Evolutionary conservation across 2,329 filamentous ascomycete genomes (phyloP), one percentile per base, ranked within the genome.

Genomic region (Penicillium crustosum): DNA sequence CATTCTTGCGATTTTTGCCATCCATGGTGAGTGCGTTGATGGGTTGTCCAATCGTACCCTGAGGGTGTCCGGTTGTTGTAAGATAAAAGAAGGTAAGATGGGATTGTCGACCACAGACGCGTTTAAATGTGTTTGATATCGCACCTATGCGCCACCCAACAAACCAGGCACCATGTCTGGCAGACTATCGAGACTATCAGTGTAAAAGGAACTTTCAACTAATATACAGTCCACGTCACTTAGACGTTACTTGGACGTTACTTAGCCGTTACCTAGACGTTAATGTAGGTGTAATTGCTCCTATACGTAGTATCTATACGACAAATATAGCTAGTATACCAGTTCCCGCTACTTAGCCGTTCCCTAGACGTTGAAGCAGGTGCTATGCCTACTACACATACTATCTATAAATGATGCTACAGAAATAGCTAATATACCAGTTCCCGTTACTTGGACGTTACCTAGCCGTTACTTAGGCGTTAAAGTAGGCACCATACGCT

Each of bases 1-100:
- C 1, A 3, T 21, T 2, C 12, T 19, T 8, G 2, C n/a, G 12
- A 7, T 1, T 13, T 19, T 29, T 31, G 10, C 1, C 0, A 1
- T 13, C 25, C 43, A 45, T 45, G 10, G 3, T 31, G 17, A n/a
- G 3, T 45, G 10, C 3, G 10, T 8, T 2, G n/a, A 12, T 31
- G 2, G 25, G 23, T 4, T 1, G 8, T 25, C 7, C 5, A 8
- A 43, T 25, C 3, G 36, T 39, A 6, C 4, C 36, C 36, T 19
- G 12, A n/a, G n/a, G 4, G 10, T 6, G 2, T 9, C 4, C 10
- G 36, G n/a, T 19, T 38, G 7, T 38, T n/a, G 36, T n/a, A 38
- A 39, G n/a, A 39, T 21, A n/a, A 39, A 39, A 39, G 36, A 39
- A 21, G 36, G n/a, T 12, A 39, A 19, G 36, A 39, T 39, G n/a